These are phyloP conservation scores for Prunus padus DNA, from an alignment of 306 rosid genomes.

Conservation along the genomic window DNA sequence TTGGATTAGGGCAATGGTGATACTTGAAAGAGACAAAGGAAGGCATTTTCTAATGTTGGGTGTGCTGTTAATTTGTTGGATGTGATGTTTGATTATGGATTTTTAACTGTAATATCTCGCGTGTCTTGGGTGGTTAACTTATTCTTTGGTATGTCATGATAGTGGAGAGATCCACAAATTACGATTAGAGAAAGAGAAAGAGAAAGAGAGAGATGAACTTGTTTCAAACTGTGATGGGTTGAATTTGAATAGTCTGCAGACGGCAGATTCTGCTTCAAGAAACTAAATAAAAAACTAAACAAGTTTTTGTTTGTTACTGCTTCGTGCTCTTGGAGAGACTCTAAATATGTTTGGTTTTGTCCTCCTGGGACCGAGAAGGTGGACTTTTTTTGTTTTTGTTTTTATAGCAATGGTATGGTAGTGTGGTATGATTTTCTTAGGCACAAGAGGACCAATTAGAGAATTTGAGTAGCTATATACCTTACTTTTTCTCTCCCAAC, in stretches of 20 bases:
- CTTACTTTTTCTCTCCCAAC: not conserved
- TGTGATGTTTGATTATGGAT: slow-evolving; percentile 60
- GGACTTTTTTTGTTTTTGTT: not conserved
- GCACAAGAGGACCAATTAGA: slow-evolving; percentile 1
- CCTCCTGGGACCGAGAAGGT: not conserved
- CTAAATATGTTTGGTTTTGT: slow-evolving; percentile 9
- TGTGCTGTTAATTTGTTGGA: slow-evolving; percentile 79
- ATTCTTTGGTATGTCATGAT: slow-evolving; percentile 39
- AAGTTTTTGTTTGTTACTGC: slow-evolving; percentile 29
- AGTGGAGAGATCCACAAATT: slow-evolving; percentile 30
- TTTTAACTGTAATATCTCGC: slow-evolving; percentile 34
- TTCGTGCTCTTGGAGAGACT: slow-evolving; percentile 6
- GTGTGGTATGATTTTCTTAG: not conserved
- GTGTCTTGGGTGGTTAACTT: slow-evolving; percentile 50
- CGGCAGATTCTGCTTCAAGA: slow-evolving; percentile 49
- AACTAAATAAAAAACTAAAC: slow-evolving; percentile 19
- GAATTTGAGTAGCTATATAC: not conserved
- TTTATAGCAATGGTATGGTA: not conserved
- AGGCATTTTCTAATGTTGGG: slow-evolving; percentile 61
- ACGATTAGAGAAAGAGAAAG: slow-evolving; percentile 27
- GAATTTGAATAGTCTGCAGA: slow-evolving; percentile 38
- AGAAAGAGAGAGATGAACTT: slow-evolving; percentile 27
- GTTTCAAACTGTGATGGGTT: slow-evolving; percentile 31
- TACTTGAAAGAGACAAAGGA: slow-evolving; percentile 48
- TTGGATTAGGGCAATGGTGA: slow-evolving; percentile 29